These are phyloP conservation scores for Fusarium pininemorale DNA, from an alignment of 2,329 filamentous ascomycete genomes.

Conservation along the genomic window DNA sequence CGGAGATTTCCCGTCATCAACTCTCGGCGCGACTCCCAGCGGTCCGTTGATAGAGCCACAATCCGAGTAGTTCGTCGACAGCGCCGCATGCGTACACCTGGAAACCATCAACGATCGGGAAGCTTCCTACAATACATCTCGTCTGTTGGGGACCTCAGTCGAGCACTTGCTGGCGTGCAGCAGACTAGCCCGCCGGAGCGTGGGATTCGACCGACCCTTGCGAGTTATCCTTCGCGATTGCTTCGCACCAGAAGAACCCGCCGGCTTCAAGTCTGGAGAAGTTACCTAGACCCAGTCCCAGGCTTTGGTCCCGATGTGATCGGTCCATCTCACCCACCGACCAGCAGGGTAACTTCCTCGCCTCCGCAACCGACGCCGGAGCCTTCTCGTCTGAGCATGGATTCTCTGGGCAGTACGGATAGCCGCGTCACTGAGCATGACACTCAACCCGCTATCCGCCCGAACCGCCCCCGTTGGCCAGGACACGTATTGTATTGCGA, in stretches of 20 bases:
- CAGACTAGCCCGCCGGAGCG: neutral
- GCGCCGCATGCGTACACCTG: neutral
- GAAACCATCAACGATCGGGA: neutral
- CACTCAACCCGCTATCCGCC: neutral
- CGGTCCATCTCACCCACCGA: neutral
- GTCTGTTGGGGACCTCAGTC: neutral
- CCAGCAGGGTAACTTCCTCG: neutral
- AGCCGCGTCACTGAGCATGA: neutral
- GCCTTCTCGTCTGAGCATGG: neutral
- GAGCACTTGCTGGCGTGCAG: neutral
- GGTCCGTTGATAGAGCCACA: neutral
- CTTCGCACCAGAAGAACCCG: neutral
- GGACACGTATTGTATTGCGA: neutral
- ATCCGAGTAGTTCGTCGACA: neutral
- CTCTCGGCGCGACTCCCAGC: neutral
- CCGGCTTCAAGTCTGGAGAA: no score
- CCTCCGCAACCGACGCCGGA: neutral
- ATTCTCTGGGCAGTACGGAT: neutral
- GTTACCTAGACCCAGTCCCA: no score
- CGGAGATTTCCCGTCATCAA: neutral
- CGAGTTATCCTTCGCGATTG: neutral
- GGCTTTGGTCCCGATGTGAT: no score
- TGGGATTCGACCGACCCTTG: neutral
- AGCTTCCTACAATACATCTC: neutral
- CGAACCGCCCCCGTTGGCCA: neutral